These are phyloP conservation scores for Cordyceps fumosorosea DNA, from an alignment of 2,329 filamentous ascomycete genomes.

Conservation along the genomic window DNA sequence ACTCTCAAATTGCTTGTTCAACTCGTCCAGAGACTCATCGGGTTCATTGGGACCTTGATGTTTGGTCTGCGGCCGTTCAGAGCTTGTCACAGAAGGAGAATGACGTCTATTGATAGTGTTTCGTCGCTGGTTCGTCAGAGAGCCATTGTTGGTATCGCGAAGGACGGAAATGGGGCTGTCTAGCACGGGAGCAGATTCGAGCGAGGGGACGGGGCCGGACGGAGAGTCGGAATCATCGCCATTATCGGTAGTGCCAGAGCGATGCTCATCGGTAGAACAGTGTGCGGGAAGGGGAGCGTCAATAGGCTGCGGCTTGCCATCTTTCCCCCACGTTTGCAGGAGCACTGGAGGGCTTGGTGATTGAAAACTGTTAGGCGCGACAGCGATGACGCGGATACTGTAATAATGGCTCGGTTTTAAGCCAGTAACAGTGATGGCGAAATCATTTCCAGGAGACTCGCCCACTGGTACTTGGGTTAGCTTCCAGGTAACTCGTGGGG, in stretches of 20 bases:
- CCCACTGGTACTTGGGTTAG: conserved; percentile 52
- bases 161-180: conserved; percentile 54
- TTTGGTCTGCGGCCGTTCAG: conserved; percentile 43
- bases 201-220: conserved; percentile 44
- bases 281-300: conserved; percentile 50
- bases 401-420: conserved; percentile 84
- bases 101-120: conserved; percentile 65
- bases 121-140: conserved; percentile 29
- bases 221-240: conserved; percentile 39
- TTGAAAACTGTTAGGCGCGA: conserved; percentile 88
- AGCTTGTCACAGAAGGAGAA: conserved; percentile 61
- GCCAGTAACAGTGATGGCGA: conserved; percentile 79
- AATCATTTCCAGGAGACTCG: conserved; percentile 55
- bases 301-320: conserved; percentile 55
- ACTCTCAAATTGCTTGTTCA: conserved; percentile 74
- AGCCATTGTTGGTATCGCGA: conserved; percentile 54
- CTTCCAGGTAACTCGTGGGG: no score
- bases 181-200: conserved; percentile 56
- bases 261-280: conserved; percentile 47
- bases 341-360: conserved; percentile 81
- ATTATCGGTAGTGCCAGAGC: conserved; percentile 33
- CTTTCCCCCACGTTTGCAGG: conserved; percentile 65
- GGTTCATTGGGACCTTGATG: conserved; percentile 44
- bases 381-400: conserved; percentile 85
- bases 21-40: conserved; percentile 63